Base-by-base conservation (phyloP, 192 early-diverging fungal genomes). In the Linnemannia elongata region DNA sequence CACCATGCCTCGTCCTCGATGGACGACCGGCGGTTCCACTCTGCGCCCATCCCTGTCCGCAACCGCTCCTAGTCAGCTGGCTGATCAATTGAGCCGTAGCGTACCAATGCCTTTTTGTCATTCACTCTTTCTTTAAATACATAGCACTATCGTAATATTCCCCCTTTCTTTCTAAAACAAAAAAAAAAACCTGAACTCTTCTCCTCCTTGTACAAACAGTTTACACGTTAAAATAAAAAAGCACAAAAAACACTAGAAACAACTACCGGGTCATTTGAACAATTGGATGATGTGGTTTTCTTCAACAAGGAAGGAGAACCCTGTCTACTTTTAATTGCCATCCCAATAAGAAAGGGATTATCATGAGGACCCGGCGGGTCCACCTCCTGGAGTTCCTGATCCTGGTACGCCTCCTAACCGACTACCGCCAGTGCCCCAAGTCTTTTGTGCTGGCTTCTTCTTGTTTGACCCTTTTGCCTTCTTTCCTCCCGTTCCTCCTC, bases 1-100 rank as follows among this genome's bases (percentile, higher is more conserved):
- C 76, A 81, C 20, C 52, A 81, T 75, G 38, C 71, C 39, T 77
- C 79, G 49, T 74, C 76, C 7, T 70, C 76, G 57, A 17, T 77
- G 72, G 85, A 87, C 6, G 85, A 87, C 18, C 33, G 85, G 55
- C 69, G 85, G 30, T 81, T 87, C 41, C 85, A 87, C 54, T 87
- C 85, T 15, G 85, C 85, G 27, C 85, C 85, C 27, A 87, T 87
- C 66, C 85, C 85, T 75, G 85, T 87, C 66, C 85, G 85, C 55
- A 69, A 79, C 33, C 76, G 84, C n/a, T 76, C 47, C 20, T 80
- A 57, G 63, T 18, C 44, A 75, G 47, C 15, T 47, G 33, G 54
- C 24, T 47, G 45, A 75, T n/a, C 52, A 66, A 60, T 2, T 13
- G 33, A 18, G 42, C 35, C 27, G 42, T 7, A 63, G 73, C 18